Evolutionary conservation across 2,329 filamentous ascomycete species (phyloP), one percentile per base, ranked within the genome.

Genomic region (Arthrinium phaeospermum): DNA sequence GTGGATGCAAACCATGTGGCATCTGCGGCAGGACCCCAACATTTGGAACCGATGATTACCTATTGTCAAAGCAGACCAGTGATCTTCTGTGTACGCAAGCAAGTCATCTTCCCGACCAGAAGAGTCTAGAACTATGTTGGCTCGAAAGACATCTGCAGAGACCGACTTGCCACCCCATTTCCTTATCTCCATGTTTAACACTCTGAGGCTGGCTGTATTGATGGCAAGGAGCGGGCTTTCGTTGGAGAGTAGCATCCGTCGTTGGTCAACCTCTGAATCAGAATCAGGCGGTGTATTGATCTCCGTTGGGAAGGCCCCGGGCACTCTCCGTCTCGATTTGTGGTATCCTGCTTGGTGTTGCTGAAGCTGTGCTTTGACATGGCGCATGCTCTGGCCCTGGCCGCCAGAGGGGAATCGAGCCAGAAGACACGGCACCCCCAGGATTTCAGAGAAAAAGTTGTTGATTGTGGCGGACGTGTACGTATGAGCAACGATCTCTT

Each of bases 1-100:
- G 78, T 99, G 92, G 67, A 98, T 90, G 80, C 96, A 98, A 13
- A 99, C 92, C 95, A 99, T 98, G 81, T 98, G 95, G 77, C 96
- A 99, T 73, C 96, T 87, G 73, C 94, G 90, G 78, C 96, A 99
- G 3, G 93, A 90, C 0, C 95, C 96, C 5, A 98, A 83, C 78
- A 97, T 90, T 74, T 92, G 86, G 77, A 94, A 93, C 13, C 83
- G 81, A 72, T 91, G 87, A 2, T 81, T 76, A 1, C 92, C 93
- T 72, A 98, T 92, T 12, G 83, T 86, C 53, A 98, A 78, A 22
- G 82, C 86, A 16, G 84, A 85, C 96, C 96, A 98, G 7, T 84
- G 81, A 76, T 98, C 96, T 82, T 98, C 96, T 0, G 88, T 87
- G 80, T 96, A 98, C 0, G 94, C 80, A 22, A 78, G 86, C 37